Evolutionary conservation across 2,329 filamentous ascomycete genomes (phyloP).

Genomic region (Ophiostoma ips): DNA sequence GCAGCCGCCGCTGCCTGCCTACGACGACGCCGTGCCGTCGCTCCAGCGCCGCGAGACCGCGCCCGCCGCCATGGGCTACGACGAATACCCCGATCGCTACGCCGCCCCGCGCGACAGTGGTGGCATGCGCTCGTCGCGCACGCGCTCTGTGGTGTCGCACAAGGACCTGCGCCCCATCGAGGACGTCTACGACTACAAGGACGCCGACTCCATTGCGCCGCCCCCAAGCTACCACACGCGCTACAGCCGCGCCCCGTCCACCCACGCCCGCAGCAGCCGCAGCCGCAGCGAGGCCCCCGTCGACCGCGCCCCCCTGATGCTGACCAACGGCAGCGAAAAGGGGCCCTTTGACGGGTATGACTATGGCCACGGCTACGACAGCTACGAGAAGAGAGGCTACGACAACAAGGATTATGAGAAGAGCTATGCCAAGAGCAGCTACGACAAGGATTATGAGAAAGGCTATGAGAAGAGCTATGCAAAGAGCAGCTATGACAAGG

Average conservation of each 20-base stretch:
- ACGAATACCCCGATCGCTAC: background rate
- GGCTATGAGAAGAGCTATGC: background rate
- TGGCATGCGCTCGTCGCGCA: background rate
- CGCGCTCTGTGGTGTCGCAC: background rate
- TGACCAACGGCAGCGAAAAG: background rate
- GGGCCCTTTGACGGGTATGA: background rate
- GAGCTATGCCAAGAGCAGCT: background rate
- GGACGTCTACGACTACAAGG: constrained; percentile 1
- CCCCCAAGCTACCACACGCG: background rate
- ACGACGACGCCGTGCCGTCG: constrained; percentile 18
- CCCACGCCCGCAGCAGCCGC: background rate
- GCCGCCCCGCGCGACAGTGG: background rate
- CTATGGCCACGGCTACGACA: background rate
- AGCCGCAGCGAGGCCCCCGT: background rate
- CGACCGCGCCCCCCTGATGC: background rate
- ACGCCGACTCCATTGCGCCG: background rate
- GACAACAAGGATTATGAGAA: constrained; percentile 10
- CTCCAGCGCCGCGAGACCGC: constrained; percentile 24
- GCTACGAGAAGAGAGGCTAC: background rate
- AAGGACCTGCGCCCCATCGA: background rate
- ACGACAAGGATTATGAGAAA: background rate
- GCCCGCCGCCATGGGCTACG: background rate
- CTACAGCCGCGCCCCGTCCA: background rate
- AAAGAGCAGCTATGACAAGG: background rate
- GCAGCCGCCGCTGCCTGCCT: no score